phyloP scores from a whole-genome alignment of 1,284 basidiomycete genomes.

The Papiliotrema nemorosa region DNA sequence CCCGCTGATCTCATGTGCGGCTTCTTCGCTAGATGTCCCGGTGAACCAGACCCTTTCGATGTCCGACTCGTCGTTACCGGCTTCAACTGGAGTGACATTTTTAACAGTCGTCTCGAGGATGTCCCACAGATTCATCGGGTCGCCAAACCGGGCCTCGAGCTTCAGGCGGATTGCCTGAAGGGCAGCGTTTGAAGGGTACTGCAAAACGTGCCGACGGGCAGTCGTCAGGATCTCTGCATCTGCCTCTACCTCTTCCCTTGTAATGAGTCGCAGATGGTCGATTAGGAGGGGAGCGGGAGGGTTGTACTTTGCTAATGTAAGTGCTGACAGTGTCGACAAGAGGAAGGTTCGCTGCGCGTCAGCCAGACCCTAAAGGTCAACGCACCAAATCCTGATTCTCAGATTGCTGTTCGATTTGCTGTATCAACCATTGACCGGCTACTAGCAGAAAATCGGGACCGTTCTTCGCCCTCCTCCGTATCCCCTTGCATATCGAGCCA shows the following conservation, averaged over 20 bases:
- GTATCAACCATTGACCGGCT: slow-evolving; percentile 38
- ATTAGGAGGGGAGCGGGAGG: slow-evolving; percentile 35
- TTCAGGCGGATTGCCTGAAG: slow-evolving; percentile 28
- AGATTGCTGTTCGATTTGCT: slow-evolving; percentile 19
- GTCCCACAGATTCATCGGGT: not conserved
- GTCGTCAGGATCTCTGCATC: slow-evolving; percentile 10
- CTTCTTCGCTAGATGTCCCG: slow-evolving; percentile 23
- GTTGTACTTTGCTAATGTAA: slow-evolving; percentile 29
- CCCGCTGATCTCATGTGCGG: not conserved
- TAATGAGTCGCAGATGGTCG: slow-evolving; percentile 29
- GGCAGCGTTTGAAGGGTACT: slow-evolving; percentile 24
- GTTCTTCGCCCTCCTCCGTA: slow-evolving; percentile 26
- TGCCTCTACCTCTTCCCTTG: not conserved
- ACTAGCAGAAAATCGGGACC: slow-evolving; percentile 18
- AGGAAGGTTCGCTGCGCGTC: slow-evolving; percentile 29
- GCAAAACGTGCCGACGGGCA: slow-evolving; percentile 23
- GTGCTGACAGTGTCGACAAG: slow-evolving; percentile 26
- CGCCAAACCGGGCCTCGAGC: slow-evolving; percentile 13
- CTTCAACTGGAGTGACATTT: slow-evolving; percentile 9
- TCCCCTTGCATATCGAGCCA: slow-evolving; percentile 38
- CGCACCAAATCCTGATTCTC: slow-evolving; percentile 36
- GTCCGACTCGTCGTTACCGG: slow-evolving; percentile 9
- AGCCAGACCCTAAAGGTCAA: not conserved
- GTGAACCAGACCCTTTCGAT: slow-evolving; percentile 24
- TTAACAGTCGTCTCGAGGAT: slow-evolving; percentile 19